Evolutionary conservation across 2,329 filamentous ascomycete species (phyloP).

Genomic region (Curvularia eragrostidis): DNA sequence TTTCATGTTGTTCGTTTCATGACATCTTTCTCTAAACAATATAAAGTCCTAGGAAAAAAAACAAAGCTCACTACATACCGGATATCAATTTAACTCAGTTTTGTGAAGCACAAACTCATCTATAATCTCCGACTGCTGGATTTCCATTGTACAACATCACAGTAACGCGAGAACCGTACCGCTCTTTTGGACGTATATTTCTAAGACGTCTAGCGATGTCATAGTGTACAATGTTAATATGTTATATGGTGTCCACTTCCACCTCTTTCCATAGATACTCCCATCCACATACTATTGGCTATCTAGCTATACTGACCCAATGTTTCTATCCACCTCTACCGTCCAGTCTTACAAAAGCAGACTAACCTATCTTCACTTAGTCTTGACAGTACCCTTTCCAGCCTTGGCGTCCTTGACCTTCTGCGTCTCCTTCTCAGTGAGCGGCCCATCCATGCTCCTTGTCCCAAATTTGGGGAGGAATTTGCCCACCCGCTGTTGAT

Average conservation of each 20-base stretch:
- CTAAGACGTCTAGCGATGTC: background rate
- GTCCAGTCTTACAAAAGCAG: background rate
- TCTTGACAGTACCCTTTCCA: constrained; percentile 27
- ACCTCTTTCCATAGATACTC: background rate
- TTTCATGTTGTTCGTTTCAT: background rate
- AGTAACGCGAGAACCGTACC: background rate
- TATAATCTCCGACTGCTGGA: too few species aligned
- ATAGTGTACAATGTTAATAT: background rate
- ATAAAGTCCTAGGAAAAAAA: background rate
- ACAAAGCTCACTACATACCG: background rate
- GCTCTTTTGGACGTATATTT: background rate
- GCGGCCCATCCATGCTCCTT: constrained; percentile 38
- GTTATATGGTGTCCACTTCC: background rate
- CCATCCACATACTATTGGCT: background rate
- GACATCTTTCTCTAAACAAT: background rate
- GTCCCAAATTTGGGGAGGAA: constrained; percentile 71
- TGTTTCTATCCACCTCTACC: background rate
- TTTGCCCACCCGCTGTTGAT: constrained; percentile 81
- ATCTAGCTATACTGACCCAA: background rate
- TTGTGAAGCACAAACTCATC: background rate
- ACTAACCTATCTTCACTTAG: background rate
- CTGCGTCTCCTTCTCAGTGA: constrained; percentile 30
- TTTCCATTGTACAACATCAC: background rate
- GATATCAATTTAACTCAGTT: background rate
- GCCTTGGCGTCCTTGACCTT: constrained; percentile 31